Evolutionary conservation across 2,329 filamentous ascomycete genomes (phyloP).

Genomic region (Teratosphaeria pseudoeucalypti): DNA sequence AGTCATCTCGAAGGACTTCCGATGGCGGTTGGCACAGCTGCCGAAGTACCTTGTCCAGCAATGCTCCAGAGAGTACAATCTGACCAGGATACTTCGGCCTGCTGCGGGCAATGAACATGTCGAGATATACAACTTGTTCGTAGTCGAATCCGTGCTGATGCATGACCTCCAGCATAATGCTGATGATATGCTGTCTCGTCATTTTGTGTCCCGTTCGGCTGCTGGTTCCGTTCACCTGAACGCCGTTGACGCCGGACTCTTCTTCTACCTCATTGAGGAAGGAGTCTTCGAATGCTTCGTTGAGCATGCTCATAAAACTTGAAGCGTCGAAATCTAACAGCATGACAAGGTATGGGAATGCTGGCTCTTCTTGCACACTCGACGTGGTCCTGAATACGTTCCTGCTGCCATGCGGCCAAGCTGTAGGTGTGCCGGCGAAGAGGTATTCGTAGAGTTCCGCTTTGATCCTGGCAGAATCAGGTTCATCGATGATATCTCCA

Average conservation of each 20-base stretch:
- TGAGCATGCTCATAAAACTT: conserved; percentile 88
- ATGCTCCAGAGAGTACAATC: conserved; percentile 77
- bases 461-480: conserved; percentile 66
- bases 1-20: conserved; percentile 75
- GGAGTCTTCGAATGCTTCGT: conserved; percentile 91
- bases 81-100: conserved; percentile 95
- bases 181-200: conserved; percentile 85
- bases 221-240: conserved; percentile 15
- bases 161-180: conserved; percentile 87
- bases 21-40: conserved; percentile 79
- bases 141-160: conserved; percentile 61
- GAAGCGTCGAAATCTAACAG: conserved; percentile 82
- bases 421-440: conserved; percentile 70
- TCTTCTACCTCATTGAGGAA: conserved; percentile 68
- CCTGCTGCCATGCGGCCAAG: conserved; percentile 59
- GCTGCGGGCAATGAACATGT: conserved; percentile 97
- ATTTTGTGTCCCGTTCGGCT: conserved; percentile 33
- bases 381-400: conserved; percentile 50
- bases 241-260: conserved; percentile 29
- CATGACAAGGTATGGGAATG: conserved; percentile 75
- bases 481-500: conserved; percentile 61
- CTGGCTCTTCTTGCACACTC: conserved; percentile 51
- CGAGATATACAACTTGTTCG: conserved; percentile 82
- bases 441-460: conserved; percentile 85
- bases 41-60: conserved; percentile 67